Percentiles rank a stretch among this genome's conserved stretches.
phyloP scores from a whole-genome alignment of 164 flowering plant species.

The Tetrastigma voinierianum region DNA sequence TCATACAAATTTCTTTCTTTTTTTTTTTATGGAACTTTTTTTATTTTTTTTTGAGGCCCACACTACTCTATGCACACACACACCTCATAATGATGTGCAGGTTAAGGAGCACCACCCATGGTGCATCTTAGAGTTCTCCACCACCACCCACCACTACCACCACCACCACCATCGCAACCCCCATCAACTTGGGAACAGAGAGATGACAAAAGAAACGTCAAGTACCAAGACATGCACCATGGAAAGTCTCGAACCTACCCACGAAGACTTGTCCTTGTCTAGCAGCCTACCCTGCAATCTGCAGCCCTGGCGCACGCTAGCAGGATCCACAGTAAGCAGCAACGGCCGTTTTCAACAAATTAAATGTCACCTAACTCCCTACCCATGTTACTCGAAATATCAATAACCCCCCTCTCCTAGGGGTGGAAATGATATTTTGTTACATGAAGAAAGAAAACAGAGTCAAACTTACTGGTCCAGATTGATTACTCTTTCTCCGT shows the following conservation, averaged over 20 bases:
- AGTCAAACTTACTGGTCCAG: constrained; percentile 65
- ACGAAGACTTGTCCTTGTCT: constrained; percentile 19
- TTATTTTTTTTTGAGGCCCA: constrained; percentile 8
- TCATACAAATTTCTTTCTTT: background rate
- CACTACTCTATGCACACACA: background rate
- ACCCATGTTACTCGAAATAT: background rate
- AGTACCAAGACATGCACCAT: constrained; percentile 10
- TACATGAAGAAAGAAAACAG: background rate
- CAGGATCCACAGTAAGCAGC: too few species aligned
- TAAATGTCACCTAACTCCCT: background rate
- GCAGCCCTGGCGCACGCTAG: constrained; percentile 5
- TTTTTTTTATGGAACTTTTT: background rate
- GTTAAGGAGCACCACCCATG: constrained; percentile 11
- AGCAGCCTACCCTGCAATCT: background rate
- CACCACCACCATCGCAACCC: background rate
- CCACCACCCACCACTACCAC: too few species aligned
- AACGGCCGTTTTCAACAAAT: background rate
- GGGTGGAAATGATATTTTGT: background rate
- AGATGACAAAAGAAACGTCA: constrained; percentile 10
- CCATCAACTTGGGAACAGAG: constrained; percentile 17
- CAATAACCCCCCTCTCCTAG: background rate
- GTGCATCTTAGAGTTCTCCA: constrained; percentile 2
- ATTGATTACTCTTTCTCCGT: constrained; percentile 41
- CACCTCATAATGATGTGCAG: constrained; percentile 5
- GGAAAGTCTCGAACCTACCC: constrained; percentile 4